Conservation (phyloP, 2,329 filamentous ascomycete species). For the Ophiocordyceps polyrhachis-furcata region DNA sequence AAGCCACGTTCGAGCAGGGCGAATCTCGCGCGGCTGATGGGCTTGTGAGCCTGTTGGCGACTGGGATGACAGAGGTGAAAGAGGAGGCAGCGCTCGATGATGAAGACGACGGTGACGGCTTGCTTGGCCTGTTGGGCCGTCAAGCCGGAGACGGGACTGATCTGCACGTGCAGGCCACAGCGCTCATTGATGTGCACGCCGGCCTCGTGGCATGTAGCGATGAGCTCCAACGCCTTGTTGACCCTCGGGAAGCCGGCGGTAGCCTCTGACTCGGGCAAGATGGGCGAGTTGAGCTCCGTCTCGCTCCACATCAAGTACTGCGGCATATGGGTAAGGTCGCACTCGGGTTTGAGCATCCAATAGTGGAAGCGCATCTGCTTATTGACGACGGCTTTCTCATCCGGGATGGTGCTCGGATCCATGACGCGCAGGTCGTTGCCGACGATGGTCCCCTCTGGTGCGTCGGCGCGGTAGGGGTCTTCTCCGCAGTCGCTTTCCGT, state of each 20-base stretch:
- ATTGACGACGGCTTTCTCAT: background rate
- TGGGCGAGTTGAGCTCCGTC: constrained; percentile 4
- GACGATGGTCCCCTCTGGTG: background rate
- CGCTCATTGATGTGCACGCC: background rate
- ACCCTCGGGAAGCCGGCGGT: constrained; percentile 1
- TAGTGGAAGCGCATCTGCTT: constrained; percentile 1
- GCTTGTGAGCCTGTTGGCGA: background rate
- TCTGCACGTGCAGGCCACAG: constrained; percentile 5
- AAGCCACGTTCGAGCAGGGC: constrained; percentile 1
- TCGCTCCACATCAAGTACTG: background rate
- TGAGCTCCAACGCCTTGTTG: constrained; percentile 2
- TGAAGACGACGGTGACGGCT: constrained; percentile 47
- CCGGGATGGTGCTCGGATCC: background rate
- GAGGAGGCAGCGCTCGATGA: constrained; percentile 4
- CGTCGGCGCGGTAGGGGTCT: background rate
- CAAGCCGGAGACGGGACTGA: constrained; percentile 1
- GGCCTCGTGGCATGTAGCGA: background rate
- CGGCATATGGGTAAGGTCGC: background rate
- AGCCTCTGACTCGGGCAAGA: constrained; percentile 3
- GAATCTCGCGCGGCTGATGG: background rate
- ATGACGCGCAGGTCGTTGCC: background rate
- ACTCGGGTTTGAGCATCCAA: constrained; percentile 3
- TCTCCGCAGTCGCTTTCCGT: background rate
- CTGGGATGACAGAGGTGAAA: background rate
- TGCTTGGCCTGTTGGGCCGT: constrained; percentile 62